A percentile compares a stretch with the other conserved stretches of the same genome.
Conservation (phyloP, 148 eudicot species). For the Hydrangea macrophylla region DNA sequence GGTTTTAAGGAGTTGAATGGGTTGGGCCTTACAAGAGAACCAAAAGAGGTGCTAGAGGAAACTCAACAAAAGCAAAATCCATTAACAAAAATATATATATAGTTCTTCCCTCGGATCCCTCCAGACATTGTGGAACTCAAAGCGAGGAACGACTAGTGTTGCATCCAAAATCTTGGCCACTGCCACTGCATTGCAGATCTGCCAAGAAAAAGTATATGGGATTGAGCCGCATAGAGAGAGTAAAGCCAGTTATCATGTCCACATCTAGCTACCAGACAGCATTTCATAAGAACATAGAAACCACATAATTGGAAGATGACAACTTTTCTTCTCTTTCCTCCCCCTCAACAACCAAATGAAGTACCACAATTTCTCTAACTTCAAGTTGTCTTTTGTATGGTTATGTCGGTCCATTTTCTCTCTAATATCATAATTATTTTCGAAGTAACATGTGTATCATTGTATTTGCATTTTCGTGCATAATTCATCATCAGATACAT, state of each 20-base stretch:
- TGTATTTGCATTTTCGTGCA: too few species aligned
- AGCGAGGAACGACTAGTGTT: conserved; percentile 68
- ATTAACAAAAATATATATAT: neutral
- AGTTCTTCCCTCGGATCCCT: conserved; percentile 63
- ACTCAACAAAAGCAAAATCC: neutral
- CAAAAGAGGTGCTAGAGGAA: neutral
- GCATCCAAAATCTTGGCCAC: conserved; percentile 76
- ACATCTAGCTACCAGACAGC: too few species aligned
- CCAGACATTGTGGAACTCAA: conserved; percentile 83
- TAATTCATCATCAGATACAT: too few species aligned
- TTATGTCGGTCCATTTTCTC: too few species aligned
- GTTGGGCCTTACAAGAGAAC: too few species aligned
- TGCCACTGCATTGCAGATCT: conserved; percentile 95
- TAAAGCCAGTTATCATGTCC: neutral
- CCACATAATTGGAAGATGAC: neutral
- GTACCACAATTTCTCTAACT: too few species aligned
- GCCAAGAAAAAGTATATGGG: conserved; percentile 13
- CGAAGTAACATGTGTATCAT: too few species aligned
- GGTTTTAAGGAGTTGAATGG: too few species aligned
- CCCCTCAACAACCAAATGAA: too few species aligned
- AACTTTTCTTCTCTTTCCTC: neutral
- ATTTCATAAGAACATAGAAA: too few species aligned
- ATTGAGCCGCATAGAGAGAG: neutral
- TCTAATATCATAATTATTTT: too few species aligned
- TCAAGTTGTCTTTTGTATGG: too few species aligned